Base-by-base conservation (phyloP, 805 yeast genomes). In the Sungouiella thailandica region DNA sequence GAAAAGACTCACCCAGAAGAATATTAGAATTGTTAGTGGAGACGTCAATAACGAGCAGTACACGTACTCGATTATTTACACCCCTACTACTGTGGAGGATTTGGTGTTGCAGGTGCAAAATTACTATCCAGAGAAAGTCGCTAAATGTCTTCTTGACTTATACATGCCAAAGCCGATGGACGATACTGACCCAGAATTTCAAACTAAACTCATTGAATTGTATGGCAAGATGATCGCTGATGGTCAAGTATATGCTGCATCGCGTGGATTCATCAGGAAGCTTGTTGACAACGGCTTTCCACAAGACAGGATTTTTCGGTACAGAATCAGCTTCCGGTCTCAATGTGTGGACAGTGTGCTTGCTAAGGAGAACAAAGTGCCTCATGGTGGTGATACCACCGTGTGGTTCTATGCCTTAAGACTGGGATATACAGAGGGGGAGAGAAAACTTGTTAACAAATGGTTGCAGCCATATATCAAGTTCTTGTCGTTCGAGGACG, bases 181-280 rank as follows among this genome's bases (percentile, higher is more conserved):
- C 3, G 31, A 37, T n/a, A 26, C 28, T 17, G 46, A 48, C 13
- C 45, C 44, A 23, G 34, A 43, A 34, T 40, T 44, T 39, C 18
- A 35, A 19, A 52, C 38, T 28, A 31, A 48, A 8, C 25, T 53
- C 25, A 43, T 50, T 25, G 34, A 42, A 11, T 37, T 50, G 4
- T 65, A 53, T 44, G 70, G 69, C 17, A 44, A 46, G 10, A 61
- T 62, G 19, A 49, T 58, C 16, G 56, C 62, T 8, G 68, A 62
- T 41, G 59, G 62, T 4, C 70, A 65, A 39, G 65, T 65, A 6
- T 57, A 64, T 39, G 56, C 58, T 7, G 59, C 68, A 3, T 44
- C 52, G n/a, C 51, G 70, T 34, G 65, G 65, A 2, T 58, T 58
- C 31, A 31, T 65, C n/a, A 45, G 58, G 31, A 49, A 55, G 14